phyloP scores from a whole-genome alignment of 2,329 filamentous ascomycete species.

The Corinectria fuckeliana region DNA sequence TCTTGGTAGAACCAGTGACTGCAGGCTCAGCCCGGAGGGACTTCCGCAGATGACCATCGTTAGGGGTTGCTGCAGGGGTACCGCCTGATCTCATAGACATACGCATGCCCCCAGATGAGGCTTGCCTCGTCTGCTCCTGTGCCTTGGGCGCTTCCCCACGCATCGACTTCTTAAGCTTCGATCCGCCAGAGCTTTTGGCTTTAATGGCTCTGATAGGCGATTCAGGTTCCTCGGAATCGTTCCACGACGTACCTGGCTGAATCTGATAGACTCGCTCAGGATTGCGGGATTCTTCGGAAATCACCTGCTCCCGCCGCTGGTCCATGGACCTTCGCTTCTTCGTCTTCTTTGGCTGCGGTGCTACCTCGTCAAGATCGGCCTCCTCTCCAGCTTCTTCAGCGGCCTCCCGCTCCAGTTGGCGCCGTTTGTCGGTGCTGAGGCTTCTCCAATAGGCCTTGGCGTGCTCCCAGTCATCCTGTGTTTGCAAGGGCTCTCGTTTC shows the following conservation, averaged over 20 bases:
- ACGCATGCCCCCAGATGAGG: conserved; percentile 39
- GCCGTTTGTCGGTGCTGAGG: conserved; percentile 67
- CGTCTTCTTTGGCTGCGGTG: conserved; percentile 39
- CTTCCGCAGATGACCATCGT: conserved; percentile 29
- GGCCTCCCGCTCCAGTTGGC: conserved; percentile 65
- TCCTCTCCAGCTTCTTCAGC: conserved; percentile 59
- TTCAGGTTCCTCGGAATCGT: conserved; percentile 23
- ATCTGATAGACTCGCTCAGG: conserved; percentile 49
- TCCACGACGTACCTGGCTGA: conserved; percentile 41
- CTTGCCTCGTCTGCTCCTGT: conserved; percentile 13
- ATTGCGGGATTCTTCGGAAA: conserved; percentile 17
- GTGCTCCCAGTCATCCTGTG: conserved; percentile 66
- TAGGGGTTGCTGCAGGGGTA: conserved; percentile 6
- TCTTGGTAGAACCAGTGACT: conserved; percentile 17
- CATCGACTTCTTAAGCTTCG: conserved; percentile 57
- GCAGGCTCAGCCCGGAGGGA: conserved; percentile 30
- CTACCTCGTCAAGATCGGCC: conserved; percentile 43
- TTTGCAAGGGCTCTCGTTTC: conserved; percentile 6
- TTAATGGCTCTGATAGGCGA: conserved; percentile 8
- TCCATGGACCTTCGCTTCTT: conserved; percentile 43
- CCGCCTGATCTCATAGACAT: conserved; percentile 42
- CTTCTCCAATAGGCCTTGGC: conserved; percentile 75
- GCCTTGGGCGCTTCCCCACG: conserved; percentile 42
- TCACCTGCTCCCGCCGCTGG: conserved; percentile 10
- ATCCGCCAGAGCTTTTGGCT: conserved; percentile 1